These are phyloP conservation scores for Acorus calamus DNA, from an alignment of 106 monocot genomes.

Conservation along the genomic window DNA sequence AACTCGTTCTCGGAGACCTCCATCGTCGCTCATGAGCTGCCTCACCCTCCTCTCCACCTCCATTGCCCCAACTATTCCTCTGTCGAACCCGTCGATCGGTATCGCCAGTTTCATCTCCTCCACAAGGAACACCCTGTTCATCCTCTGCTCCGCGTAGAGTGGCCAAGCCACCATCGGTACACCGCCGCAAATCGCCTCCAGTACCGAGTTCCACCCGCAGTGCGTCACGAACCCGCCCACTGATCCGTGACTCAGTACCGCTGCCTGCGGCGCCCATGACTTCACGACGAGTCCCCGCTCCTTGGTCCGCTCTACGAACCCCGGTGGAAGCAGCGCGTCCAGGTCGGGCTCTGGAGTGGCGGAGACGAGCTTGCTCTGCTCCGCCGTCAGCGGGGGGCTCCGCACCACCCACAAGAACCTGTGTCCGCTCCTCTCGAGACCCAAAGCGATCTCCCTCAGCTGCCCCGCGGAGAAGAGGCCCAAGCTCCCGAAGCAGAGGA, in stretches of 20 bases:
- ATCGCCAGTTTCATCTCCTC: constrained; percentile 11
- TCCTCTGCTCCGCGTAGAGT: constrained; percentile 27
- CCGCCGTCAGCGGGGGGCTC: neutral
- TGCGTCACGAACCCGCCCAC: constrained; percentile 9
- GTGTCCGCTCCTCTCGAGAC: constrained; percentile 31
- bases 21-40: constrained; percentile 8
- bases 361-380: neutral
- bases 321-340: constrained; percentile 14
- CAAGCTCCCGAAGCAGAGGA: constrained; percentile 46
- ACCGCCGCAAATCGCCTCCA: constrained; percentile 15
- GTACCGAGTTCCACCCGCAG: constrained; percentile 11
- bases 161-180: constrained; percentile 37
- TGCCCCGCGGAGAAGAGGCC: constrained; percentile 21
- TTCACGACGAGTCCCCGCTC: constrained; percentile 21
- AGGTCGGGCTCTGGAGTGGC: constrained; percentile 8
- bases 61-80: neutral
- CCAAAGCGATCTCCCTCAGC: constrained; percentile 33
- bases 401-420: constrained; percentile 45
- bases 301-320: constrained; percentile 26
- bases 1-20: constrained; percentile 1
- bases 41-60: neutral
- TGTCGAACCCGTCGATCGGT: neutral
- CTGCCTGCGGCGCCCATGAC: constrained; percentile 5
- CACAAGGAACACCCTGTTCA: constrained; percentile 22
- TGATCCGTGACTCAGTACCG: constrained; percentile 1